A percentile compares a stretch with the other conserved stretches of the same genome.
Evolutionary conservation across 2,329 filamentous ascomycete species (phyloP).

Genomic region (Fusarium xylarioides): DNA sequence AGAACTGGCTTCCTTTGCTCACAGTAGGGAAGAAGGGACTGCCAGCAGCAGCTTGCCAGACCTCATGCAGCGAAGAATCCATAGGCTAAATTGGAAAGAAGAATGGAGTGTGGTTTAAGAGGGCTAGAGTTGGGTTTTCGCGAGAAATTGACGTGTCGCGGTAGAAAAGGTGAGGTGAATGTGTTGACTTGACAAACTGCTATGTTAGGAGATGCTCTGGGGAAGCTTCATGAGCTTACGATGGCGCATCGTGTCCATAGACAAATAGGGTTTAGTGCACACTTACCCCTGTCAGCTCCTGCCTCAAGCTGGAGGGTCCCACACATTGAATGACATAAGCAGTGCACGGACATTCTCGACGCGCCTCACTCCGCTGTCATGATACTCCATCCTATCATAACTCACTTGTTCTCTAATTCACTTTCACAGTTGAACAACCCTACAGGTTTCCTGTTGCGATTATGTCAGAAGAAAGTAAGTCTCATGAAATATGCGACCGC

Average conservation of each 20-base stretch:
- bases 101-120: neutral
- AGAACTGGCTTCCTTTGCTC: slow-evolving; percentile 85
- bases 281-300: neutral
- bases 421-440: neutral
- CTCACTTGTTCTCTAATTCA: slow-evolving; percentile 19
- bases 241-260: slow-evolving; percentile 49
- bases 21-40: slow-evolving; percentile 84
- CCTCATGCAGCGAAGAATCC: slow-evolving; percentile 84
- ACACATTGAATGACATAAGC: slow-evolving; percentile 44
- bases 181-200: slow-evolving; percentile 13
- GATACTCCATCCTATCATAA: slow-evolving; percentile 26
- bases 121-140: neutral
- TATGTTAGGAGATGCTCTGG: slow-evolving; percentile 36
- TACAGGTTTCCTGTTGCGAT: neutral
- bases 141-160: neutral
- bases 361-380: slow-evolving; percentile 39
- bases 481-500: neutral
- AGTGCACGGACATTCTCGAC: slow-evolving; percentile 38
- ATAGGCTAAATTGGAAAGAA: slow-evolving; percentile 57
- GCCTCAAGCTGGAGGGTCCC: neutral
- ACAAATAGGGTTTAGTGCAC: slow-evolving; percentile 46
- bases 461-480: slow-evolving; percentile 43
- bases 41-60: slow-evolving; percentile 93
- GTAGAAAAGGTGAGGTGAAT: slow-evolving; percentile 3
- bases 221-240: slow-evolving; percentile 44